Conservation (phyloP, 805 yeast species). For the Schizosaccharomyces pombe region ASM294v3 CU329670.1:1606501-1607000, state of each 20-base stretch:
- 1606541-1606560: constrained; percentile 57
- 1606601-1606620: constrained; percentile 54
- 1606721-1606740: constrained; percentile 92
- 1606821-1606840: neutral
- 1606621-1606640: constrained; percentile 91
- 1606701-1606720: constrained; percentile 84
- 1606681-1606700: constrained; percentile 64
- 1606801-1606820: constrained; percentile 11
- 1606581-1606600: constrained; percentile 80
- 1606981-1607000: constrained; percentile 93
- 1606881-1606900: too few relatives aligned
- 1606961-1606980: constrained; percentile 25
- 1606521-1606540: constrained; percentile 93
- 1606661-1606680: constrained; percentile 85
- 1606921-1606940: too few relatives aligned
- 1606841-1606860: neutral
- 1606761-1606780: constrained; percentile 83
- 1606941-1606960: too few relatives aligned
- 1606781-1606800: constrained; percentile 58
- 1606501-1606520: constrained; percentile 86
- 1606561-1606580: constrained; percentile 70
- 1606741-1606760: constrained; percentile 73
- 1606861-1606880: too few relatives aligned
- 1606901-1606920: too few relatives aligned
- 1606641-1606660: constrained; percentile 87